Conservation (phyloP, 1,139 yeast genomes). For the Sugiyamaella neomexicana region DNA sequence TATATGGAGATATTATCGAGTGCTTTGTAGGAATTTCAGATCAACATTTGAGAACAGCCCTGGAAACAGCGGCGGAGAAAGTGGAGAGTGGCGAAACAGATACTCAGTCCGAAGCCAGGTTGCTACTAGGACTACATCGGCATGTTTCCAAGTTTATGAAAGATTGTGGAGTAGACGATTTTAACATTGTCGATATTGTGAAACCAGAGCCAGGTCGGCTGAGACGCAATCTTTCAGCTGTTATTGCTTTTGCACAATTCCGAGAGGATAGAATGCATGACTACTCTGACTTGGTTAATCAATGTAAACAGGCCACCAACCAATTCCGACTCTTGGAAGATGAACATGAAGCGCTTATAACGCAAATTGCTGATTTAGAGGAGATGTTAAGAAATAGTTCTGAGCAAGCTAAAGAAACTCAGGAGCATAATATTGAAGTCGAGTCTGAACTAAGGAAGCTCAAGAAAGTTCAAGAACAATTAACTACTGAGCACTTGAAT, state of each 20-base stretch:
- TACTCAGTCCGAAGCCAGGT: slow-evolving; percentile 38
- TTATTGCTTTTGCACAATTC: slow-evolving; percentile 81
- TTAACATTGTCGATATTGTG: slow-evolving; percentile 64
- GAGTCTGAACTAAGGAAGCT: slow-evolving; percentile 65
- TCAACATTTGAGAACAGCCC: slow-evolving; percentile 43
- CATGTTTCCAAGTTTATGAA: slow-evolving; percentile 62
- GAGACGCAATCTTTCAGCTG: slow-evolving; percentile 71
- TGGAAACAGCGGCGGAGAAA: slow-evolving; percentile 34
- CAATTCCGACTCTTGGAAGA: slow-evolving; percentile 45
- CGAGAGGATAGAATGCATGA: slow-evolving; percentile 74
- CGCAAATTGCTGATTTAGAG: slow-evolving; percentile 35
- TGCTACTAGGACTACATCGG: slow-evolving; percentile 56
- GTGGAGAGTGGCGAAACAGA: slow-evolving; percentile 40
- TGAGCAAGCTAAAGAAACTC: slow-evolving; percentile 49
- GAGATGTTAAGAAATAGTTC: slow-evolving; percentile 32
- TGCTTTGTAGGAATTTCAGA: slow-evolving; percentile 64
- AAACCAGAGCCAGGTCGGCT: slow-evolving; percentile 71
- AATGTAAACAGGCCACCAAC: slow-evolving; percentile 39
- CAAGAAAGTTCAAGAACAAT: slow-evolving; percentile 61
- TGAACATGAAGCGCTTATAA: slow-evolving; percentile 47
- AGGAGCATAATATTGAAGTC: slow-evolving; percentile 56
- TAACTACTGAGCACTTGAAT: slow-evolving; percentile 64
- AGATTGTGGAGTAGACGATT: slow-evolving; percentile 77
- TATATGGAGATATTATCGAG: slow-evolving; percentile 72
- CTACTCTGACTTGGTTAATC: slow-evolving; percentile 58